Percentiles rank a stretch among this genome's conserved stretches.
These are phyloP conservation scores for Sherardia arvensis DNA, from an alignment of 257 asterid species.

Conservation along the genomic window DNA sequence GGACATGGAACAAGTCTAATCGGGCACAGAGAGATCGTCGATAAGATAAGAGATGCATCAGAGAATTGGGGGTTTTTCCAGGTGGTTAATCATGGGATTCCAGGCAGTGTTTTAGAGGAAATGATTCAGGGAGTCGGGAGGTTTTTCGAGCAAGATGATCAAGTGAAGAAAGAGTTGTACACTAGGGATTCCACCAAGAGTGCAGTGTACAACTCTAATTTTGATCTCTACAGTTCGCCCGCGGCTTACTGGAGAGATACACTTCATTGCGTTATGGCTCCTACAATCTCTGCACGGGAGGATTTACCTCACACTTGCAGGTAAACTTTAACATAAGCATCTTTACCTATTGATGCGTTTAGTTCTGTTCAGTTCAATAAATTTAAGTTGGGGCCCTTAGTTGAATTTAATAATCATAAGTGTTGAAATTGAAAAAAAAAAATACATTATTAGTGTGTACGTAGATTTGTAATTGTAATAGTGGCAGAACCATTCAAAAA, in stretches of 20 bases:
- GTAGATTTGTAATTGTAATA: too few relatives aligned
- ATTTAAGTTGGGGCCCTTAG: too few relatives aligned
- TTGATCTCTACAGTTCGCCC: conserved; percentile 26
- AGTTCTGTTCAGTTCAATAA: too few relatives aligned
- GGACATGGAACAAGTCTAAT: background rate
- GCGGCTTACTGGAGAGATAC: conserved; percentile 44
- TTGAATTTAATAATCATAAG: too few relatives aligned
- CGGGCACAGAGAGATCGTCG: conserved; percentile 8
- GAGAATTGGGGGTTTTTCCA: conserved; percentile 22
- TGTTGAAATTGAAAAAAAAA: too few relatives aligned
- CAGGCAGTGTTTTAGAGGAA: background rate
- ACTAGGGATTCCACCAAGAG: conserved; percentile 12
- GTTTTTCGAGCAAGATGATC: conserved; percentile 22
- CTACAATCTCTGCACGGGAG: conserved; percentile 16
- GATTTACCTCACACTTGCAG: too few relatives aligned
- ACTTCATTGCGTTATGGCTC: conserved; percentile 7
- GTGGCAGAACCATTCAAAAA: too few relatives aligned
- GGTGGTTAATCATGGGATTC: conserved; percentile 18
- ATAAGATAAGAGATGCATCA: conserved; percentile 20
- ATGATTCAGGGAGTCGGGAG: conserved; percentile 8
- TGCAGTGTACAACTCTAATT: conserved; percentile 13
- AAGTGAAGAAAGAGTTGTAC: conserved; percentile 25
- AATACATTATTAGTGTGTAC: too few relatives aligned
- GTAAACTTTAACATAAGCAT: too few relatives aligned
- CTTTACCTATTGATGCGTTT: too few relatives aligned